A percentile compares a stretch with the other conserved stretches of the same genome.
Conservation (phyloP, 306 rosid genomes). For the Fagus sylvatica region DNA sequence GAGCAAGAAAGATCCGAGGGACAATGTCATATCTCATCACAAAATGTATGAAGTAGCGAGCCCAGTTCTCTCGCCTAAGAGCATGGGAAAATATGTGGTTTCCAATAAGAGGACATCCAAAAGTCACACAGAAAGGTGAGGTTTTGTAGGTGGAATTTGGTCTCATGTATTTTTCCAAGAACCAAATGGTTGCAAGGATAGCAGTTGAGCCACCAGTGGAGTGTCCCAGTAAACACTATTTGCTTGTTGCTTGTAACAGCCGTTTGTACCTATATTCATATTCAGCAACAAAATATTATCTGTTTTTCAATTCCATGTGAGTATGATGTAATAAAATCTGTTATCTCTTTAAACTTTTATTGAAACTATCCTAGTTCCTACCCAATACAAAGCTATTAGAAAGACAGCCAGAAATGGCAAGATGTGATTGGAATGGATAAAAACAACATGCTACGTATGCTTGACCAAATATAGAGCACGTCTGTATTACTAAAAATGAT, state of each 20-base stretch:
- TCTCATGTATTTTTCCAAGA: constrained; percentile 35
- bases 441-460: neutral
- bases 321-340: no score
- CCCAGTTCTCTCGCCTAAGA: constrained; percentile 75
- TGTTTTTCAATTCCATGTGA: neutral
- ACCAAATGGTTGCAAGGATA: constrained; percentile 61
- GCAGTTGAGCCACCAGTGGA: constrained; percentile 73
- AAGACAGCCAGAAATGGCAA: neutral
- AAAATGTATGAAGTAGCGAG: constrained; percentile 57
- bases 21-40: constrained; percentile 60
- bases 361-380: no score
- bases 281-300: neutral
- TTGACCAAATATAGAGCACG: neutral
- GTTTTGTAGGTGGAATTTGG: neutral
- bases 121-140: constrained; percentile 53
- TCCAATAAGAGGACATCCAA: constrained; percentile 81
- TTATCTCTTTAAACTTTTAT: no score
- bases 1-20: constrained; percentile 69
- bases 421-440: neutral
- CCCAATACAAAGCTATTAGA: neutral
- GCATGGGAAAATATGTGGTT: constrained; percentile 73
- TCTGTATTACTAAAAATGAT: no score
- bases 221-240: constrained; percentile 75
- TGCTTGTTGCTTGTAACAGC: constrained; percentile 29
- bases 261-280: neutral